Conservation (phyloP, 192 early-diverging fungal genomes). For the Martensiomyces pterosporus region DNA sequence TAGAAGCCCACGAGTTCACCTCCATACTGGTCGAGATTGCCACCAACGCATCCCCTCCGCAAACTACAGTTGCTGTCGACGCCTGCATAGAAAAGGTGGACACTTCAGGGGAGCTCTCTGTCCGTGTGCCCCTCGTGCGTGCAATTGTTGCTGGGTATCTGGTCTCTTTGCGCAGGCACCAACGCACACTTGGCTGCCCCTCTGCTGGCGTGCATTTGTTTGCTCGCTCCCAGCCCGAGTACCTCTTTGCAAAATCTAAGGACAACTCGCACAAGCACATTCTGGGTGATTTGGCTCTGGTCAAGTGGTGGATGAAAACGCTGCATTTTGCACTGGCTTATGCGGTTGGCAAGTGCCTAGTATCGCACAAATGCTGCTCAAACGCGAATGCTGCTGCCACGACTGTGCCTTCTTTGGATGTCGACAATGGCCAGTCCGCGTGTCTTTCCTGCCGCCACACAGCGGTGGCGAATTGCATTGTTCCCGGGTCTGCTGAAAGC, state of each 20-base stretch:
- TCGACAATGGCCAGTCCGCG: no score
- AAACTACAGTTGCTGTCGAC: conserved; percentile 17
- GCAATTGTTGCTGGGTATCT: conserved; percentile 38
- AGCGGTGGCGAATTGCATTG: conserved; percentile 20
- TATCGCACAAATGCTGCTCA: no score
- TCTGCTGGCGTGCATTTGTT: conserved; percentile 57
- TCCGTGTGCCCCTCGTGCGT: conserved; percentile 21
- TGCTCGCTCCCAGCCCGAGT: conserved; percentile 82
- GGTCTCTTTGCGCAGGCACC: conserved; percentile 25
- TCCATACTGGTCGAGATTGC: conserved; percentile 15
- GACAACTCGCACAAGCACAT: conserved; percentile 60
- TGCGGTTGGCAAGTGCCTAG: conserved; percentile 3
- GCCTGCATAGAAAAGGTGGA: conserved; percentile 47
- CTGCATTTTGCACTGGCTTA: conserved; percentile 22
- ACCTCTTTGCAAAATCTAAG: conserved; percentile 72
- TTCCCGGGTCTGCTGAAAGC: conserved; percentile 24
- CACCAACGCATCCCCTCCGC: background rate
- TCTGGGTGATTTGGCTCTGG: conserved; percentile 59
- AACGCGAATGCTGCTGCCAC: no score
- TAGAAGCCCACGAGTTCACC: conserved; percentile 40
- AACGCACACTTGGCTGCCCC: conserved; percentile 3
- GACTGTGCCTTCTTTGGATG: no score
- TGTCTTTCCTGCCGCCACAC: background rate
- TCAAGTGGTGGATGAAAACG: conserved; percentile 74
- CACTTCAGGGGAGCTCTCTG: conserved; percentile 27